Base-by-base conservation (phyloP, 345 rosid genomes). In the Populus simonii region DNA sequence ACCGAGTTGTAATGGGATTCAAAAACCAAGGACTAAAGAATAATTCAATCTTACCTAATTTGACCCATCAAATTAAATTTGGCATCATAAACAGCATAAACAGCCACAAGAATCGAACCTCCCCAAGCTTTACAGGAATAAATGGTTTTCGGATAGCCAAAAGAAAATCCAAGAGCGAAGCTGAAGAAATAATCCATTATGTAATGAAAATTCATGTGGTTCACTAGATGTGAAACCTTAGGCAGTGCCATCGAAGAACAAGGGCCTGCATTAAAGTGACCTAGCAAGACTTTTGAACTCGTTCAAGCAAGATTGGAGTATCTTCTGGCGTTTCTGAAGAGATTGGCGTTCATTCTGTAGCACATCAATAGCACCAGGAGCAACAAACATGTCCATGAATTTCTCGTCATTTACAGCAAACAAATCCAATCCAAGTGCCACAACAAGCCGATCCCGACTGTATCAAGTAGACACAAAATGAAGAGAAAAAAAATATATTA, bases 321-420 rank as follows among this genome's bases (percentile, higher is more conserved):
- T 92, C 84, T 89, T 93, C 82, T 92, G 95, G 1, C 98, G 95
- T 63, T 92, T 92, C 84, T 92, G 94, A 57, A 93, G 94, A 43
- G 89, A 87, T 75, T 90, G 92, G 3, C 91, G 80, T 85, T 94
- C 97, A 47, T 87, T 83, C 69, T 90, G 89, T 68, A 94, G 86
- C 45, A 86, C 85, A 27, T 93, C 97, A 68, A 93, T 87, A 35
- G 98, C 98, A 51, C 93, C 97, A 20, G 99, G 97, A 25, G 97
- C 93, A 41, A 89, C 93, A 68, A 93, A 94, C 94, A 96, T 89
- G 87, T 96, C 98, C 98, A 90, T 92, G 87, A 96, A 96, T 82
- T 84, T 92, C 59, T 90, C 98, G 33, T 93, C 98, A 31, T 85
- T 93, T 29, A 92, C 97, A 1, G 97, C 98, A 55, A 96, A 96